These are phyloP conservation scores for Leptodontidium sp. DNA, from an alignment of 2,329 filamentous ascomycete species.

Conservation along the genomic window DNA sequence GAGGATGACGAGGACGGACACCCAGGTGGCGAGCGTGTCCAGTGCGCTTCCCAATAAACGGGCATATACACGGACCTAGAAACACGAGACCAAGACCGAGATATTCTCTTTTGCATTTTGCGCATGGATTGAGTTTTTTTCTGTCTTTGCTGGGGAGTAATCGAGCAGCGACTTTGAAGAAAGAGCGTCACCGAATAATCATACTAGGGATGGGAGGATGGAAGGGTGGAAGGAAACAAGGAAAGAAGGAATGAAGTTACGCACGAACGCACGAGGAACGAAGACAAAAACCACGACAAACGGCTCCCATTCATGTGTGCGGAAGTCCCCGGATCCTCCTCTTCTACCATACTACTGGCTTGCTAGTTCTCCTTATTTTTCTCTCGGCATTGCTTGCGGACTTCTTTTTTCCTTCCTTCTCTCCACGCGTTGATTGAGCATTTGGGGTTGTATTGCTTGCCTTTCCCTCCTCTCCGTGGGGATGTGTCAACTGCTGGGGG, in stretches of 20 bases:
- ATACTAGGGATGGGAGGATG: background rate
- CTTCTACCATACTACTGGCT: background rate
- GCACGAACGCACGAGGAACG: constrained; percentile 29
- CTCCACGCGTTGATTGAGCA: constrained; percentile 6
- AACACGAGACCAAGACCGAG: constrained; percentile 1
- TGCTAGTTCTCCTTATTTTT: background rate
- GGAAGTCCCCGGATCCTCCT: background rate
- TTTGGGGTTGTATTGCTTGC: constrained; percentile 20
- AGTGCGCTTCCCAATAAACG: constrained; percentile 84
- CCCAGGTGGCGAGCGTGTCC: constrained; percentile 76
- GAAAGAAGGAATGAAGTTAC: background rate
- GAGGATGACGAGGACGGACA: constrained; percentile 83
- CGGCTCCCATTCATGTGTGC: background rate
- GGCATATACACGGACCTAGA: background rate
- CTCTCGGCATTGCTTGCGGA: constrained; percentile 13
- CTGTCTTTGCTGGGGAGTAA: constrained; percentile 23
- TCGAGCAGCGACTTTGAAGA: constrained; percentile 9
- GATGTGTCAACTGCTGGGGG: no score
- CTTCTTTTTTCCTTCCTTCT: background rate
- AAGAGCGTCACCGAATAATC: background rate
- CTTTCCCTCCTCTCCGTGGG: constrained; percentile 20
- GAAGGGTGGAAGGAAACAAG: background rate
- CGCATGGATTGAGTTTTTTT: constrained; percentile 29
- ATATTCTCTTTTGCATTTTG: constrained; percentile 30
- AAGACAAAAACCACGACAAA: constrained; percentile 15